phyloP scores from a whole-genome alignment of 192 early-diverging fungal species.

The Spizellomyces punctatus region DNA sequence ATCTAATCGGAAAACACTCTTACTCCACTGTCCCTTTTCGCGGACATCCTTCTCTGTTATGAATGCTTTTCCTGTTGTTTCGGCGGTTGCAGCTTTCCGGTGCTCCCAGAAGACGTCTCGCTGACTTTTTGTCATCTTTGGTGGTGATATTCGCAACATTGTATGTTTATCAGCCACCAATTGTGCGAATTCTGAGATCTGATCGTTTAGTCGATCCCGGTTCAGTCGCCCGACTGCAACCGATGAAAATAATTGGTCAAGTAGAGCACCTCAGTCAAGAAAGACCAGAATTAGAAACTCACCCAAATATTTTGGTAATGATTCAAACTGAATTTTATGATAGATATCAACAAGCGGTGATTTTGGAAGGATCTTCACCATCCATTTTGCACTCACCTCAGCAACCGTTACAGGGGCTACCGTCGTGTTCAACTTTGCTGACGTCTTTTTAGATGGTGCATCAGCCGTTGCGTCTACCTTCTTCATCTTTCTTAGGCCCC shows the following conservation, averaged over 20 bases:
- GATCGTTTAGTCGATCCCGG: slow-evolving; percentile 42
- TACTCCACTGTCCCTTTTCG: slow-evolving; percentile 29
- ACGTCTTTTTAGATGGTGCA: neutral
- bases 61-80: slow-evolving; percentile 48
- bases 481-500: no score
- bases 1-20: slow-evolving; percentile 42
- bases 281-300: neutral
- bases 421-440: neutral
- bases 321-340: slow-evolving; percentile 22
- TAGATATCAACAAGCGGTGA: neutral
- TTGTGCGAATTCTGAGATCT: slow-evolving; percentile 37
- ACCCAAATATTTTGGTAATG: slow-evolving; percentile 45
- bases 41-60: slow-evolving; percentile 41
- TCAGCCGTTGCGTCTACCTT: no score
- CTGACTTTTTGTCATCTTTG: slow-evolving; percentile 48
- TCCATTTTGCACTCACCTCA: slow-evolving; percentile 7
- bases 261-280: neutral
- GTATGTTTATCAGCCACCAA: slow-evolving; percentile 45
- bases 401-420: slow-evolving; percentile 28
- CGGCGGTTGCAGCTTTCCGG: slow-evolving; percentile 38
- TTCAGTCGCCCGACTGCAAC: slow-evolving; percentile 39
- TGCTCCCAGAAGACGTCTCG: slow-evolving; percentile 52
- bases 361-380: neutral
- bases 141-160: slow-evolving; percentile 37
- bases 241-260: neutral